phyloP scores from a whole-genome alignment of 1,284 basidiomycete species.

The Moesziomyces sp. region DNA sequence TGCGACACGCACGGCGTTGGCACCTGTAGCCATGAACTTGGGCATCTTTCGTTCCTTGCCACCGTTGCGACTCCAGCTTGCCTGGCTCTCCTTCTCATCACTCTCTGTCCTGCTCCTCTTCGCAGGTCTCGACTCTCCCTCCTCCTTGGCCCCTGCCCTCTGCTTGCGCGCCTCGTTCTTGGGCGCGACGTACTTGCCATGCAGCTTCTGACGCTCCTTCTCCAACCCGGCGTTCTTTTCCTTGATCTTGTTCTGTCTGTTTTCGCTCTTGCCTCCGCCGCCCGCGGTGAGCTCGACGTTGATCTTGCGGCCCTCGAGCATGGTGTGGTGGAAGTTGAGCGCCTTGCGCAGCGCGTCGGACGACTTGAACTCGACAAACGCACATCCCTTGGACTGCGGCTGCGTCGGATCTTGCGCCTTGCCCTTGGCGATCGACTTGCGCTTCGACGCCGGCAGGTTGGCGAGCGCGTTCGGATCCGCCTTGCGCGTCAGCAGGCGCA shows the following conservation, averaged over 20 bases:
- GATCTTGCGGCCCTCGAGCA: conserved; percentile 63
- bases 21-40: conserved; percentile 50
- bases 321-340: conserved; percentile 64
- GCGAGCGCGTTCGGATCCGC: conserved; percentile 48
- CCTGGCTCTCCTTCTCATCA: conserved; percentile 5
- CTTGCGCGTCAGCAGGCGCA: conserved; percentile 63
- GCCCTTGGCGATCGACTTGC: conserved; percentile 65
- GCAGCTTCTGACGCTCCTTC: conserved; percentile 60
- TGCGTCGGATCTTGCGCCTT: conserved; percentile 61
- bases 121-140: conserved; percentile 9
- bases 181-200: conserved; percentile 63
- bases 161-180: conserved; percentile 56
- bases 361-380: conserved; percentile 63
- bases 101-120: conserved; percentile 15
- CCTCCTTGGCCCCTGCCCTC: conserved; percentile 17
- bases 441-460: conserved; percentile 58
- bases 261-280: conserved; percentile 61
- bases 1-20: conserved; percentile 50
- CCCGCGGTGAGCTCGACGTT: conserved; percentile 67
- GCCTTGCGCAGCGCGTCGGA: conserved; percentile 58
- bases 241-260: conserved; percentile 62
- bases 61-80: conserved; percentile 30
- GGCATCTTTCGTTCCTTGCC: conserved; percentile 36
- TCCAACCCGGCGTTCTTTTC: conserved; percentile 62
- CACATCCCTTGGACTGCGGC: conserved; percentile 61